These are phyloP conservation scores for Sutorius australiensis DNA, from an alignment of 768 basidiomycete species.

Conservation along the genomic window DNA sequence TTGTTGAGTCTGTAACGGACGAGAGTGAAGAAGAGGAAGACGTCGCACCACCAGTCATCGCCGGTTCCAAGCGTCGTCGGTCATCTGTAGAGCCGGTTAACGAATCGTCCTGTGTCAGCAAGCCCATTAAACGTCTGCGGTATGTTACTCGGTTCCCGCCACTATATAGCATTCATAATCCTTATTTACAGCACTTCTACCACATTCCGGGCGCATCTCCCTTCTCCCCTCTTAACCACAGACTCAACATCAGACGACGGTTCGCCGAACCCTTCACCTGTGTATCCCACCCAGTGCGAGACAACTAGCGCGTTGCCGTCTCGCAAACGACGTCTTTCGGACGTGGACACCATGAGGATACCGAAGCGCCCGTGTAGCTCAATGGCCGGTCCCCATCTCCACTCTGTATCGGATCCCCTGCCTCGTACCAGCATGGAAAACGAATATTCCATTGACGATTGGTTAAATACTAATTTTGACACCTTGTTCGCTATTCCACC, in stretches of 20 bases:
- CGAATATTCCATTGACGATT: slow-evolving; percentile 31
- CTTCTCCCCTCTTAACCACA: slow-evolving; percentile 14
- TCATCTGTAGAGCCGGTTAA: not conserved
- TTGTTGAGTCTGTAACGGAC: slow-evolving; percentile 4
- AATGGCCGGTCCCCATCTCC: slow-evolving; percentile 16
- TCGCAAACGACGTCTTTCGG: slow-evolving; percentile 38
- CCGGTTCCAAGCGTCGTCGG: slow-evolving; percentile 22
- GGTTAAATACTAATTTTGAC: slow-evolving; percentile 32
- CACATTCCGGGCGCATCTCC: slow-evolving; percentile 2
- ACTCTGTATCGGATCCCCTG: slow-evolving; percentile 33
- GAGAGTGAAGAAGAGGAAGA: slow-evolving; percentile 18
- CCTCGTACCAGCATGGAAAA: slow-evolving; percentile 12
- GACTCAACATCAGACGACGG: not conserved
- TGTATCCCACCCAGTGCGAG: not conserved
- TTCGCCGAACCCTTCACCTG: not conserved
- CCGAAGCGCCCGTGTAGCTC: slow-evolving; percentile 29
- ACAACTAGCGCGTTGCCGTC: not conserved
- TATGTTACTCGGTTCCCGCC: not conserved
- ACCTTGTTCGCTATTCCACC: slow-evolving; percentile 27
- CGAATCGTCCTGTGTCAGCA: not conserved
- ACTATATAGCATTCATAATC: accelerated
- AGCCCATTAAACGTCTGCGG: slow-evolving; percentile 25
- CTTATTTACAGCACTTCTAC: not conserved
- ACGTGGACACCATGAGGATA: slow-evolving; percentile 17
- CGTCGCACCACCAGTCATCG: slow-evolving; percentile 9